Percentiles rank a stretch among this genome's conserved stretches.
phyloP scores from a whole-genome alignment of 305 asterid genomes.

The Solanum hybrid region DNA sequence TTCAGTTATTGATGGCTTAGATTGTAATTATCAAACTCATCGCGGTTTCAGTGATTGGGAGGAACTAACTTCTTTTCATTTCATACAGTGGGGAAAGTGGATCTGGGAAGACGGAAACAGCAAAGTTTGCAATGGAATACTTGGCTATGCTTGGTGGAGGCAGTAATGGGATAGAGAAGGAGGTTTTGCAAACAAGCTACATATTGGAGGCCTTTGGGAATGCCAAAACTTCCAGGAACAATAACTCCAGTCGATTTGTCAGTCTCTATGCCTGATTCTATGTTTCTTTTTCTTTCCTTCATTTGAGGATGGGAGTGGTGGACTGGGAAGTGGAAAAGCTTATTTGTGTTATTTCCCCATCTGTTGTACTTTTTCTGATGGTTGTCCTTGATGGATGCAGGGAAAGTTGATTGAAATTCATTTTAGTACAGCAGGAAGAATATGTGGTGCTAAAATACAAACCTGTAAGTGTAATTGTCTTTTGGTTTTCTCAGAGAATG shows the following conservation, averaged over 20 bases:
- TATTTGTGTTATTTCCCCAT: conserved; percentile 1
- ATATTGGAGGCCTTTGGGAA: conserved; percentile 93
- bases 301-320: not conserved
- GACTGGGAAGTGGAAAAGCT: not conserved
- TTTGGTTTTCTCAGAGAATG: not conserved
- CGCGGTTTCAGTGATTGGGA: not conserved
- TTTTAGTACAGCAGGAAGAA: conserved; percentile 59
- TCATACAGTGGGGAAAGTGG: conserved; percentile 88
- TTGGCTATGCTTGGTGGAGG: conserved; percentile 74
- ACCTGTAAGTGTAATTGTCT: conserved; percentile 55
- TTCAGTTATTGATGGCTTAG: not conserved
- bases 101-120: conserved; percentile 95
- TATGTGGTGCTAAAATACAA: conserved; percentile 76
- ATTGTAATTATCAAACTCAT: not conserved
- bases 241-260: conserved; percentile 94
- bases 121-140: conserved; percentile 70
- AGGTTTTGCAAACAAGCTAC: conserved; percentile 69
- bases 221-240: conserved; percentile 75
- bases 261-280: conserved; percentile 25
- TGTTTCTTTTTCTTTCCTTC: conserved; percentile 11
- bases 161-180: conserved; percentile 49
- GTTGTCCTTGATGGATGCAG: conserved; percentile 36
- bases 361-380: not conserved
- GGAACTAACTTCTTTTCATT: conserved; percentile 13
- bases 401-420: conserved; percentile 76